Conservation (phyloP, 2,329 filamentous ascomycete genomes). For the Xylaria sp. region DNA sequence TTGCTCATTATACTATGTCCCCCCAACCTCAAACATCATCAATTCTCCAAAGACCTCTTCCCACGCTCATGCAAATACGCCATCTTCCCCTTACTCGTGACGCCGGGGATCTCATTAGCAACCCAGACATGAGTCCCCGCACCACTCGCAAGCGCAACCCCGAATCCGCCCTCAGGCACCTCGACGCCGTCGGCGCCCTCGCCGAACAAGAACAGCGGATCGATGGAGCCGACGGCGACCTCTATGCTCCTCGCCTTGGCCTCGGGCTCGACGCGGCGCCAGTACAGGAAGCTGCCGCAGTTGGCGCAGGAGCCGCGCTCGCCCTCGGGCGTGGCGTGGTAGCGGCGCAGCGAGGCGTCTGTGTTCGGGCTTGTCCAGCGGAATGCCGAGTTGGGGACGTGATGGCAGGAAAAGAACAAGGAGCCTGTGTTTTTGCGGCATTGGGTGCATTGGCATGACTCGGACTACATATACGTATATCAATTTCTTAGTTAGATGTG, state of each 20-base stretch:
- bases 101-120: conserved; percentile 59
- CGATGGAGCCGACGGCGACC: conserved; percentile 58
- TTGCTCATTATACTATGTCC: background rate
- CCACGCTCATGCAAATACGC: conserved; percentile 20
- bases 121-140: conserved; percentile 56
- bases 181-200: conserved; percentile 43
- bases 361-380: conserved; percentile 49
- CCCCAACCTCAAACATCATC: background rate
- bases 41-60: conserved; percentile 5
- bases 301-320: conserved; percentile 61
- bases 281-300: conserved; percentile 64
- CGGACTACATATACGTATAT: conserved; percentile 47
- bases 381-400: conserved; percentile 51
- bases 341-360: conserved; percentile 53
- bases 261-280: conserved; percentile 50
- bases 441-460: conserved; percentile 66
- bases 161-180: conserved; percentile 48
- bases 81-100: conserved; percentile 60
- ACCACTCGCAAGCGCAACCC: conserved; percentile 53
- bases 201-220: conserved; percentile 56
- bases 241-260: conserved; percentile 44
- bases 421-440: conserved; percentile 64
- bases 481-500: background rate
- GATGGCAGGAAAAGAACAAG: conserved; percentile 58
- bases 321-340: conserved; percentile 53